Percentiles rank a stretch among this genome's conserved stretches.
Evolutionary conservation across 2,329 filamentous ascomycete species (phyloP).

Genomic region (Stenocarpella maydis): DNA sequence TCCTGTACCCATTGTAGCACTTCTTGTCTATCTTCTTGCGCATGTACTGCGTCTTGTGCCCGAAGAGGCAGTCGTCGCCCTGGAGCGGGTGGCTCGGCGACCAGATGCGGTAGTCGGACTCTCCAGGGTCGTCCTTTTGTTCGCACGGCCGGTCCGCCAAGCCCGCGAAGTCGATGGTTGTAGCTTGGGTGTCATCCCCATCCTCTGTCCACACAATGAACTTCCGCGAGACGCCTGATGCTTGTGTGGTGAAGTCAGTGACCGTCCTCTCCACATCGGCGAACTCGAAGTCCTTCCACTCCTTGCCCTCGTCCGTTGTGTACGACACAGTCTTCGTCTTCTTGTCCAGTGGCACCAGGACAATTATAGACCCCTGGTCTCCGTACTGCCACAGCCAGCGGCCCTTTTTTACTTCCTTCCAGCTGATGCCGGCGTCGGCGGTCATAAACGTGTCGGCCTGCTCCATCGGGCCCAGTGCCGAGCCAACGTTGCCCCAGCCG

Average conservation of each 20-base stretch:
- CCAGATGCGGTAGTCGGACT: slow-evolving; percentile 85
- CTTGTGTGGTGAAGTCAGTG: slow-evolving; percentile 84
- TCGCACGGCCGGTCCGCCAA: slow-evolving; percentile 78
- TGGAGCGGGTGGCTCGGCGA: slow-evolving; percentile 83
- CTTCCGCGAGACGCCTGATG: slow-evolving; percentile 87
- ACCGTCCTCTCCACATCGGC: slow-evolving; percentile 75
- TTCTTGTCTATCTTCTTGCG: slow-evolving; percentile 82
- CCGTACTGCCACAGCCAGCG: slow-evolving; percentile 94
- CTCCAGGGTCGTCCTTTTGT: slow-evolving; percentile 63
- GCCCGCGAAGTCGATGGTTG: slow-evolving; percentile 90
- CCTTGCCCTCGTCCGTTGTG: slow-evolving; percentile 80
- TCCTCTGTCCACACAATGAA: slow-evolving; percentile 87
- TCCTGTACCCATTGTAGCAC: slow-evolving; percentile 83
- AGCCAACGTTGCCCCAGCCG: slow-evolving; percentile 88
- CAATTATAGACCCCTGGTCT: slow-evolving; percentile 91
- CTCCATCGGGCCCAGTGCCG: slow-evolving; percentile 68
- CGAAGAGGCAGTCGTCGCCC: slow-evolving; percentile 86
- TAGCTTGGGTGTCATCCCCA: slow-evolving; percentile 68
- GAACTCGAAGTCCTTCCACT: slow-evolving; percentile 82
- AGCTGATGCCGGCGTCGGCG: slow-evolving; percentile 86
- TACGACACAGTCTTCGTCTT: slow-evolving; percentile 77
- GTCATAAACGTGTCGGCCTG: slow-evolving; percentile 92
- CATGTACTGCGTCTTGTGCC: slow-evolving; percentile 87
- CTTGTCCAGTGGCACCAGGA: slow-evolving; percentile 77
- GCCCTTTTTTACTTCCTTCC: slow-evolving; percentile 87